Conservation (phyloP, 164 flowering plant species). For the Nymphaea colorata region DNA sequence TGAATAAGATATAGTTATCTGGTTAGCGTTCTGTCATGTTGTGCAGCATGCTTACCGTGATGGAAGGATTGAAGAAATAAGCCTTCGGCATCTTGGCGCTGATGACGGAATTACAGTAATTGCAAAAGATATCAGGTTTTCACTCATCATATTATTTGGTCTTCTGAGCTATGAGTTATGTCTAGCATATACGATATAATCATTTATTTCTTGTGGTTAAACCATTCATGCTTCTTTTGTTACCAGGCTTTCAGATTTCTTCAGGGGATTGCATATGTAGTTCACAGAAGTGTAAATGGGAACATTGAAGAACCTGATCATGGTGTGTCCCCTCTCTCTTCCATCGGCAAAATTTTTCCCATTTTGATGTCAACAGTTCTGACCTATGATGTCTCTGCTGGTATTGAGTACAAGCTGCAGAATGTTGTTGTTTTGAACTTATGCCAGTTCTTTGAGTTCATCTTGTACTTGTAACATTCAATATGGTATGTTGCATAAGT, state of each 20-base stretch:
- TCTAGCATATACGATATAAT: too few species aligned
- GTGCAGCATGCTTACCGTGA: conserved; percentile 88
- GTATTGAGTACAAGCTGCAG: too few species aligned
- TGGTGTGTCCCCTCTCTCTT: neutral
- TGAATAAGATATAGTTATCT: too few species aligned
- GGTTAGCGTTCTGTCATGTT: neutral
- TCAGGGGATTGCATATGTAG: conserved; percentile 44
- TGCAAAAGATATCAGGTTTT: conserved; percentile 75
- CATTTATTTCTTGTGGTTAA: neutral
- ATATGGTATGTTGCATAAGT: too few species aligned
- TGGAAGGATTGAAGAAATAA: conserved; percentile 81
- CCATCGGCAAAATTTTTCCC: too few species aligned
- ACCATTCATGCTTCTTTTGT: conserved; percentile 5
- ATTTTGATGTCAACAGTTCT: too few species aligned
- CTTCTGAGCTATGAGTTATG: neutral
- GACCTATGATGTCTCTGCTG: too few species aligned
- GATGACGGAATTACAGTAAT: conserved; percentile 79
- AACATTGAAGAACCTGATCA: neutral
- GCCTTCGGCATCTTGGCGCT: conserved; percentile 74
- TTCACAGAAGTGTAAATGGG: neutral
- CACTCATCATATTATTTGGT: neutral
- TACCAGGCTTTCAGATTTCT: conserved; percentile 83
- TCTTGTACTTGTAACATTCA: too few species aligned
- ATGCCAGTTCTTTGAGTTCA: too few species aligned
- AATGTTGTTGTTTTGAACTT: too few species aligned